phyloP scores from a whole-genome alignment of 192 early-diverging fungal species.

The Backusella westeae region DNA sequence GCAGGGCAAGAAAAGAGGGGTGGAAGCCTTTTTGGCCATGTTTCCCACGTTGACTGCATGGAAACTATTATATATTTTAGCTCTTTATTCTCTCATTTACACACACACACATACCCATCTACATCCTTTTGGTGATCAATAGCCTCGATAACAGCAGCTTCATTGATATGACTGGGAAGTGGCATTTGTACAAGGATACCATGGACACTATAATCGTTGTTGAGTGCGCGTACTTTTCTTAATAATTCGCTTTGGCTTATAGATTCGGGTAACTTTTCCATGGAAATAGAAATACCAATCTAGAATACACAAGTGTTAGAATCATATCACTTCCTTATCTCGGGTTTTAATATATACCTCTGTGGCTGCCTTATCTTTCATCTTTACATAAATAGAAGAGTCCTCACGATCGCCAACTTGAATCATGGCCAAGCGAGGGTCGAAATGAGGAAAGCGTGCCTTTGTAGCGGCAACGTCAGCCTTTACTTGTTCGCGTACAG shows the following conservation, averaged over 20 bases:
- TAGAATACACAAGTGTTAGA: slow-evolving; percentile 17
- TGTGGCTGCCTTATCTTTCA: slow-evolving; percentile 88
- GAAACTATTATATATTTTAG: slow-evolving; percentile 54
- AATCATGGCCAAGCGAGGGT: slow-evolving; percentile 83
- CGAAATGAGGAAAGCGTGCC: slow-evolving; percentile 62
- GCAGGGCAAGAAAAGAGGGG: slow-evolving; percentile 90
- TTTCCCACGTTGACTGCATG: slow-evolving; percentile 93
- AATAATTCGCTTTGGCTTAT: slow-evolving; percentile 74
- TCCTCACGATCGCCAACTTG: slow-evolving; percentile 95
- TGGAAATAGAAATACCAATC: slow-evolving; percentile 78
- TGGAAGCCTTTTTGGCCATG: slow-evolving; percentile 75
- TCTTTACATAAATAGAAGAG: slow-evolving; percentile 88
- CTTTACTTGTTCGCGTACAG: slow-evolving; percentile 71
- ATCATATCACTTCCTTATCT: too few relatives aligned
- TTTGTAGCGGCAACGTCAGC: slow-evolving; percentile 64
- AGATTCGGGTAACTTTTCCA: slow-evolving; percentile 61
- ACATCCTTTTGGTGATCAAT: slow-evolving; percentile 91
- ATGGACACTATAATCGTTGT: slow-evolving; percentile 80
- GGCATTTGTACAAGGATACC: slow-evolving; percentile 97
- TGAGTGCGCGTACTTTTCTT: slow-evolving; percentile 64
- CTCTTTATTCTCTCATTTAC: neutral
- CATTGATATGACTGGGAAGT: slow-evolving; percentile 82
- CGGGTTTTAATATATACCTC: slow-evolving; percentile 50
- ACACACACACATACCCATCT: slow-evolving; percentile 69
- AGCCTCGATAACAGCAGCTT: slow-evolving; percentile 77